Base-by-base conservation (phyloP, 2,329 filamentous ascomycete genomes). In the Hymenoscyphus albidus region DNA sequence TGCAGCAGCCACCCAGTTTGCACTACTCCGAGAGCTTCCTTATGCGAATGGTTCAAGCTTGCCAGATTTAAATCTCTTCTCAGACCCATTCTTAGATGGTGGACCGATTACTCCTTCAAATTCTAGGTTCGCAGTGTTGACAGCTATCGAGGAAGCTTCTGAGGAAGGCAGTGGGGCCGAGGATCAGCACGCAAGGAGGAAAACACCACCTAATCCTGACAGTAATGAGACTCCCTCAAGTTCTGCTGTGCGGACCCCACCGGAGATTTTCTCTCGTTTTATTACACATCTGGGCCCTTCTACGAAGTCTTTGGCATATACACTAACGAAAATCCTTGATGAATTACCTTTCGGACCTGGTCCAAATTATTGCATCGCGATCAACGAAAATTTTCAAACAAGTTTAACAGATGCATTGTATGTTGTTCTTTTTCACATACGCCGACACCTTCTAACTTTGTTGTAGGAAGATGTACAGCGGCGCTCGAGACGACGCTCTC, bases 261-360 rank as follows among this genome's bases (percentile, higher is more conserved):
- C 90, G 0, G 92, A 97, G 65, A 96, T 98, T 69, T 98, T 98
- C 74, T 88, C 92, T 12, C 83, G 93, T 5, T 99, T 98, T 76
- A 97, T 99, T 65, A 82, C 85, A 22, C 87, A 95, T 69, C 81
- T 99, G 27, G 95, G 95, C 0, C 95, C 95, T 1, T 95, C 94
- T 0, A 96, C 97, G 88, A 96, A 97, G 76, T 97, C 94, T 0
- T 80, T 99, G n/a, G 92, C 92, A 2, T 95, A 90, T 71, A 98
- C 95, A 0, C 78, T 99, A 48, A 92, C 92, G 12, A 89, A 96
- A 74, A 93, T 96, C 10, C 85, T 99, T 7, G 88, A 92, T 62
- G 93, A 97, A 67, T 83, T 96, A 0, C 92, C 93, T 0, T 98
- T 96, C 76, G 87, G 87, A 5, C 79, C 85, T 13, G 83, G 84